These are phyloP conservation scores for Pistacia integerrima DNA, from an alignment of 345 rosid genomes.

Conservation along the genomic window DNA sequence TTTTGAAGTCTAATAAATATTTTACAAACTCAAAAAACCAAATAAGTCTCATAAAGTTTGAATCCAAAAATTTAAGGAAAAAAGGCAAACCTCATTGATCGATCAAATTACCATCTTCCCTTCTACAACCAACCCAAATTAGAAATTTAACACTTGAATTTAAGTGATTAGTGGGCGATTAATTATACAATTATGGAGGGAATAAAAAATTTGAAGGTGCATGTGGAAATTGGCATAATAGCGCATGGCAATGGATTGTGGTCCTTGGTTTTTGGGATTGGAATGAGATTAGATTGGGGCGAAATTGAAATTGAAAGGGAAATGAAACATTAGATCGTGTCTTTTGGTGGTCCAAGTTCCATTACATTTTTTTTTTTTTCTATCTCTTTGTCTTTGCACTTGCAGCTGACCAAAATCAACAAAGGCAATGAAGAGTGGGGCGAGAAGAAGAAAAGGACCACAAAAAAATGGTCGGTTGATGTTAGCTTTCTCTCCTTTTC, in stretches of 20 bases:
- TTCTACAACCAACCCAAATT: too few relatives aligned
- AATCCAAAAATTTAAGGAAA: too few relatives aligned
- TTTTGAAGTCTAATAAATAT: too few relatives aligned
- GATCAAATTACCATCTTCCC: too few relatives aligned
- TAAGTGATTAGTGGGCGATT: too few relatives aligned
- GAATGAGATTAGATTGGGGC: conserved; percentile 1
- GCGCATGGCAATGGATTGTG: conserved; percentile 34
- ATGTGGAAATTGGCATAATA: conserved; percentile 32
- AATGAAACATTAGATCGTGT: conserved; percentile 29
- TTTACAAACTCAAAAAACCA: too few relatives aligned
- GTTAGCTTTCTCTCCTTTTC: conserved; percentile 21
- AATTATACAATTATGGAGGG: neutral
- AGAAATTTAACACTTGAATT: too few relatives aligned
- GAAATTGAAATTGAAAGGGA: conserved; percentile 23
- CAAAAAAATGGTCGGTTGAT: conserved; percentile 17
- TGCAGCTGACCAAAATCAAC: neutral
- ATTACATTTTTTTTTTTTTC: neutral
- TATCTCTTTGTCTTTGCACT: neutral
- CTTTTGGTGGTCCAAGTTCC: conserved; percentile 27
- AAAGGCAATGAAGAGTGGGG: neutral
- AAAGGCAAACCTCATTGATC: too few relatives aligned
- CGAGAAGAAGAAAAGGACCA: conserved; percentile 15
- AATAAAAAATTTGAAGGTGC: conserved; percentile 1
- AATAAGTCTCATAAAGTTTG: too few relatives aligned
- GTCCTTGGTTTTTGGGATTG: conserved; percentile 22